Conservation (phyloP, 2,329 filamentous ascomycete species). For the Epichloe festucae region DNA sequence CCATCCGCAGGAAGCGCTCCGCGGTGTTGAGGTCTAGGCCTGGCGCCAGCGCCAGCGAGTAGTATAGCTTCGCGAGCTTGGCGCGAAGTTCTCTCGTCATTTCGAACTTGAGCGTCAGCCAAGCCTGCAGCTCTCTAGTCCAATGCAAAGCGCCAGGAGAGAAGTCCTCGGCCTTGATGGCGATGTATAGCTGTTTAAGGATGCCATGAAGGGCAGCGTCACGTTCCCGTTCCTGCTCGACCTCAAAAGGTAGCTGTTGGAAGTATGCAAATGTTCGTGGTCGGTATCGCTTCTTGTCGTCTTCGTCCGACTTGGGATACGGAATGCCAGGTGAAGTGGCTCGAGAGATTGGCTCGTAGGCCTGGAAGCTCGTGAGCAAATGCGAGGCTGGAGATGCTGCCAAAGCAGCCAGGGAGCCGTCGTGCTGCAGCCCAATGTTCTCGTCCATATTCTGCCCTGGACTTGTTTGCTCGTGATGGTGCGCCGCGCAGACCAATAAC, state of each 20-base stretch:
- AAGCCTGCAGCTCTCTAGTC: conserved; percentile 90
- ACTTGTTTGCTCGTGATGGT: background rate
- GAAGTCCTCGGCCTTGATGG: conserved; percentile 86
- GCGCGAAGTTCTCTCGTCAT: conserved; percentile 74
- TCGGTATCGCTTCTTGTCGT: conserved; percentile 55
- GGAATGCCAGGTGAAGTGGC: conserved; percentile 70
- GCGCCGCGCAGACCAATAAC: conserved; percentile 1
- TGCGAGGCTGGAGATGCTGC: conserved; percentile 20
- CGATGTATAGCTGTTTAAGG: conserved; percentile 84
- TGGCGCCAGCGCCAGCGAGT: conserved; percentile 81
- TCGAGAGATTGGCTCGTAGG: conserved; percentile 62
- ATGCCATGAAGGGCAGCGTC: conserved; percentile 75
- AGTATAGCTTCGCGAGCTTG: conserved; percentile 81
- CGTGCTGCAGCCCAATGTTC: conserved; percentile 21
- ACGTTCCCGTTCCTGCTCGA: conserved; percentile 68
- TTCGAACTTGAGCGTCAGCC: conserved; percentile 96
- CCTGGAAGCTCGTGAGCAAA: conserved; percentile 24
- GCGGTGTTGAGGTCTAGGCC: conserved; percentile 71
- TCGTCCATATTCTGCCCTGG: conserved; percentile 23
- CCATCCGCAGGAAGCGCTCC: conserved; percentile 93
- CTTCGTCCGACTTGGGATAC: conserved; percentile 34
- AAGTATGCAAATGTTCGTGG: conserved; percentile 92
- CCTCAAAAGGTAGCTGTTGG: conserved; percentile 73
- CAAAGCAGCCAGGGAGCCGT: conserved; percentile 17
- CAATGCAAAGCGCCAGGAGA: conserved; percentile 87